Base-by-base conservation (phyloP, 2,329 filamentous ascomycete species). In the Phyllosticta citriasiana region DNA sequence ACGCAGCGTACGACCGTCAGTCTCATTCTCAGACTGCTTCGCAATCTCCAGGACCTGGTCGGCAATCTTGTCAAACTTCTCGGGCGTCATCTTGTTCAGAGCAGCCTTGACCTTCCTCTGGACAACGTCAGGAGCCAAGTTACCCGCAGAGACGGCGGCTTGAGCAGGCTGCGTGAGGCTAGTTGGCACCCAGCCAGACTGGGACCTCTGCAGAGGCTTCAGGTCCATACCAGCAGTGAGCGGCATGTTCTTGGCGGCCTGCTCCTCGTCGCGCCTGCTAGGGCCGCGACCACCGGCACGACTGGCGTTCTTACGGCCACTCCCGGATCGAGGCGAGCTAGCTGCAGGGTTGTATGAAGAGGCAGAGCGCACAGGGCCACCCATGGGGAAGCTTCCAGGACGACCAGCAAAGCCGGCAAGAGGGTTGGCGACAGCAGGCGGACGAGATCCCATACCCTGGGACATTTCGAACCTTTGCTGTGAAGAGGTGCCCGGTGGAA, bases 21-120 rank as follows among this genome's bases (percentile, higher is more conserved):
- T 84, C 78, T 99, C 94, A 68, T 96, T 88, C 82, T 96, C 96
- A 59, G 93, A 97, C 74, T 99, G 94, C 24, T 85, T 88, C 27
- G 93, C 91, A 73, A 99, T 99, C 59, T 86, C 82, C 30, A 99
- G 83, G 64, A 99, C 96, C 74, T 97, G 91, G 64, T 92, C 89
- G 6, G 94, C 85, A 67, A 99, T 96, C 78, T 88, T 91, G 73
- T 96, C 92, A 70, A 99, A 99, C 73, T 97, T 99, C 78, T 99
- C 94, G 0, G 94, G 94, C 0, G 94, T 97, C 94, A 99, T 97
- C 88, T 99, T 99, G 86, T 99, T 99, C 70, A 99, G 81, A 64
- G 89, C 89, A 65, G 91, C 88, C 86, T 99, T 99, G 74, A 99
- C 94, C 86, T 99, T 99, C 68, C 93, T 88, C 79, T 99, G 94